A percentile compares a stretch with the other conserved stretches of the same genome.
phyloP scores from a whole-genome alignment of 2,329 filamentous ascomycete species.

The Neonectria hederae region DNA sequence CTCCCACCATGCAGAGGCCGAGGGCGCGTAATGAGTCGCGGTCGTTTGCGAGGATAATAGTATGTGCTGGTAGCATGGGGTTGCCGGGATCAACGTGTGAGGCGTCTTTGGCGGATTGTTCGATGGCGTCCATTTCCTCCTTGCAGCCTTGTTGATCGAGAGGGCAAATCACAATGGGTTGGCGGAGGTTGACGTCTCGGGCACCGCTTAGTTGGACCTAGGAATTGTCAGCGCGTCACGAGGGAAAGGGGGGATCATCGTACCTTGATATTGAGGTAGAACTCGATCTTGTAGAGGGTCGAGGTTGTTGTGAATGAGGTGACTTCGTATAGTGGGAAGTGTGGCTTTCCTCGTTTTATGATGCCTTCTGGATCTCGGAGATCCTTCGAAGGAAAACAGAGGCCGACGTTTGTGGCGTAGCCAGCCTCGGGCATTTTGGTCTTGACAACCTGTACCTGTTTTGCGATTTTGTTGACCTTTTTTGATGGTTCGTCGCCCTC shows the following conservation, averaged over 20 bases:
- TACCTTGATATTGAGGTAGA: slow-evolving; percentile 95
- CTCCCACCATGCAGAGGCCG: slow-evolving; percentile 70
- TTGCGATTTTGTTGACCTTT: slow-evolving; percentile 87
- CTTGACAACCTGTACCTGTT: slow-evolving; percentile 82
- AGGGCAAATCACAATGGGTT: slow-evolving; percentile 95
- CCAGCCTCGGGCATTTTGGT: slow-evolving; percentile 89
- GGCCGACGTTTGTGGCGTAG: slow-evolving; percentile 90
- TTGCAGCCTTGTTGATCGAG: slow-evolving; percentile 96
- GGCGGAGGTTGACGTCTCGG: slow-evolving; percentile 85
- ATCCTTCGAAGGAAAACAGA: slow-evolving; percentile 92
- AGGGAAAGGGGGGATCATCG: slow-evolving; percentile 19
- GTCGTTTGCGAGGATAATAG: slow-evolving; percentile 83
- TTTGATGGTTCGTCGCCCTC: slow-evolving; percentile 95
- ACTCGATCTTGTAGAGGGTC: slow-evolving; percentile 97
- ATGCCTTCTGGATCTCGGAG: slow-evolving; percentile 87
- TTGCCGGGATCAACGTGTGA: slow-evolving; percentile 87
- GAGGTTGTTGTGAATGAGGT: slow-evolving; percentile 93
- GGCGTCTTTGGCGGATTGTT: slow-evolving; percentile 93
- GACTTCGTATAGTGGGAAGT: slow-evolving; percentile 89
- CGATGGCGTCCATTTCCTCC: slow-evolving; percentile 98
- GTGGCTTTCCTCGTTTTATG: slow-evolving; percentile 82
- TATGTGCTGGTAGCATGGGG: slow-evolving; percentile 88
- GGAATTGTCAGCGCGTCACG: slow-evolving; percentile 32
- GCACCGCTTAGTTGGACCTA: slow-evolving; percentile 90
- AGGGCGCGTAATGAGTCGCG: slow-evolving; percentile 69